Evolutionary conservation across 441 rosid genomes (phyloP).

Genomic region (Gossypium trilobum): DNA sequence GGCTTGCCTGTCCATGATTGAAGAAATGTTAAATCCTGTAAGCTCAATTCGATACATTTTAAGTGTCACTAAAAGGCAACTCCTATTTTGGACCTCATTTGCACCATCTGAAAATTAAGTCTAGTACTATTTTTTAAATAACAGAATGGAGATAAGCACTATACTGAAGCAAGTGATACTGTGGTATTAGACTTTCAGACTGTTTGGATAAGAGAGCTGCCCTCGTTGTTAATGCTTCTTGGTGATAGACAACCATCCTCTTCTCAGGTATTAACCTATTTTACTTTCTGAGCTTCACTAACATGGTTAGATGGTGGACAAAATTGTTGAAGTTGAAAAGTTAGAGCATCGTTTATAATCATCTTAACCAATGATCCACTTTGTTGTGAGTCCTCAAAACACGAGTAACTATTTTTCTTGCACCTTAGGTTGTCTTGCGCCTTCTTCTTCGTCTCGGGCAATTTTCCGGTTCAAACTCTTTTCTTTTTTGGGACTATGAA

Average conservation of each 20-base stretch:
- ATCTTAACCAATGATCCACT: neutral
- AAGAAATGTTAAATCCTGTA: conserved; percentile 69
- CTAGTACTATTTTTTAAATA: neutral
- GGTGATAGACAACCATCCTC: conserved; percentile 52
- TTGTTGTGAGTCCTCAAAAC: neutral
- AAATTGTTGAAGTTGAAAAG: conserved; percentile 13
- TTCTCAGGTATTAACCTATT: conserved; percentile 43
- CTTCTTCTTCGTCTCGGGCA: conserved; percentile 68
- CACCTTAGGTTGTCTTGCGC: conserved; percentile 54
- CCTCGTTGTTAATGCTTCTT: conserved; percentile 43
- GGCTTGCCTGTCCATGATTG: conserved; percentile 52
- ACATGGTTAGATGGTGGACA: neutral
- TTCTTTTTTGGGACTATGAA: conserved; percentile 45
- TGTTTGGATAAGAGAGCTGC: conserved; percentile 68
- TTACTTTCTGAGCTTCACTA: conserved; percentile 9
- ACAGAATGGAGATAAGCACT: conserved; percentile 37
- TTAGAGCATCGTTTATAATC: neutral
- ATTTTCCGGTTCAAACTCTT: conserved; percentile 33
- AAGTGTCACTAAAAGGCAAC: neutral
- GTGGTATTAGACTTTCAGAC: conserved; percentile 38
- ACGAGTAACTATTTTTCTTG: conserved; percentile 6
- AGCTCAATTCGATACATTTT: conserved; percentile 24
- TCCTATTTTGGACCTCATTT: neutral
- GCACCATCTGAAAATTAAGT: neutral
- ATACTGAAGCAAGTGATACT: conserved; percentile 35